Base-by-base conservation (phyloP, 257 asterid genomes). In the Avicennia marina region DNA sequence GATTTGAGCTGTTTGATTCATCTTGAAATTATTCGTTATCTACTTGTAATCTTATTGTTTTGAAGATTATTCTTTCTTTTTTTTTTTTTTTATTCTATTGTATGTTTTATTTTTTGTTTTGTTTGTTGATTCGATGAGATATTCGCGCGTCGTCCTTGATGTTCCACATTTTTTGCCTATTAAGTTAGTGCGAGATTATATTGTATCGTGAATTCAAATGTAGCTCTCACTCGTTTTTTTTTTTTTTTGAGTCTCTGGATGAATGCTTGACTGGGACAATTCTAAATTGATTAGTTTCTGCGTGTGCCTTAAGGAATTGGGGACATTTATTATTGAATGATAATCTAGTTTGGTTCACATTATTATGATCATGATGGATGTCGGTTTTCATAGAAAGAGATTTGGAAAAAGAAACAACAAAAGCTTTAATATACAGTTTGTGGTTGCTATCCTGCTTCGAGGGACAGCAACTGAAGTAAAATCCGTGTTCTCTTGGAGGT, bases 1-100 rank as follows among this genome's bases (percentile, higher is more conserved):
- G 53, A 42, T 27, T 16, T 18, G 16, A 49, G 56, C 26, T 51
- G 62, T 39, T 40, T 53, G 38, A 47, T 64, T 54, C 60, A 54
- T 64, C 56, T n/a, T 41, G 71, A 20, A 20, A 7, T 49, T 49
- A 16, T 31, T 31, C 31, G 53, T 15, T 40, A 3, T 39, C 25
- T 39, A 11, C 31, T 32, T 24, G 8, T 22, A 47, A 40, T 38
- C 55, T 54, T 50, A 31, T 18, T 20, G 16, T 11, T 34, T 70
- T 44, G 61, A 29, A 21, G 63, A 32, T 40, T 20, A 11, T 22
- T 51, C 15, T 0, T 64, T 38, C n/a, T n/a, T n/a, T n/a, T n/a
- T n/a, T n/a, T n/a, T n/a, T n/a, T n/a, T n/a, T n/a, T n/a, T n/a
- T n/a, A n/a, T n/a, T n/a, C n/a, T n/a, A n/a, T n/a, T n/a, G n/a